Conservation (phyloP, 345 rosid species). For the Conringia planisiliqua region DNA sequence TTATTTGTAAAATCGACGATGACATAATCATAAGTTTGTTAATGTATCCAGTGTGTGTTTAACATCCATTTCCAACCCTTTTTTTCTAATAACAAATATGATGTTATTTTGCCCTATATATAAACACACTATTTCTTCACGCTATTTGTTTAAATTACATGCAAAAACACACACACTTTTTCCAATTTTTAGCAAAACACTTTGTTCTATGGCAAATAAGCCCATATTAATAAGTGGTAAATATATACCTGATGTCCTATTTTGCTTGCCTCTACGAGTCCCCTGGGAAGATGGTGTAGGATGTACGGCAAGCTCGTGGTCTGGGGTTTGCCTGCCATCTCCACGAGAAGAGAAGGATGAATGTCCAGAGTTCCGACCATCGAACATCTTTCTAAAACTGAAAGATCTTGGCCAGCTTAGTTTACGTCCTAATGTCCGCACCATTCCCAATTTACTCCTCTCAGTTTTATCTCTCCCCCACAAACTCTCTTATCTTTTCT, state of each 20-base stretch:
- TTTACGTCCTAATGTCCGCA: constrained; percentile 52
- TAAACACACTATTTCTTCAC: no score
- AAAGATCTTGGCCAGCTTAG: constrained; percentile 52
- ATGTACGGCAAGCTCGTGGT: constrained; percentile 9
- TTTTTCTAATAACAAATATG: no score
- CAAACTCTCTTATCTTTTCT: neutral
- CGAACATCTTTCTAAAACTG: constrained; percentile 47
- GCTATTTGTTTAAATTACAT: neutral
- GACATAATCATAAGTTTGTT: neutral
- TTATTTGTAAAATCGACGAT: neutral
- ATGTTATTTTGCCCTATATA: no score
- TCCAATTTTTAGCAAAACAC: neutral
- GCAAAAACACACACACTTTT: neutral
- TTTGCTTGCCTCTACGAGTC: constrained; percentile 15
- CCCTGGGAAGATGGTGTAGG: neutral
- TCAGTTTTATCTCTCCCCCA: constrained; percentile 10
- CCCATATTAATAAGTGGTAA: neutral
- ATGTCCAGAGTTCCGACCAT: constrained; percentile 36
- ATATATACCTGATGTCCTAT: constrained; percentile 9
- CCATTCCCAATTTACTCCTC: constrained; percentile 45
- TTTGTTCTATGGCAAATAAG: neutral
- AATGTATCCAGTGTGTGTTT: neutral
- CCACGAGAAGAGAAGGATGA: constrained; percentile 36
- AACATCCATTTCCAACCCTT: no score
- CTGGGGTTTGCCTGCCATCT: constrained; percentile 32